Evolutionary conservation across 2,329 filamentous ascomycete species (phyloP).

Genomic region (Geosmithia morbida): DNA sequence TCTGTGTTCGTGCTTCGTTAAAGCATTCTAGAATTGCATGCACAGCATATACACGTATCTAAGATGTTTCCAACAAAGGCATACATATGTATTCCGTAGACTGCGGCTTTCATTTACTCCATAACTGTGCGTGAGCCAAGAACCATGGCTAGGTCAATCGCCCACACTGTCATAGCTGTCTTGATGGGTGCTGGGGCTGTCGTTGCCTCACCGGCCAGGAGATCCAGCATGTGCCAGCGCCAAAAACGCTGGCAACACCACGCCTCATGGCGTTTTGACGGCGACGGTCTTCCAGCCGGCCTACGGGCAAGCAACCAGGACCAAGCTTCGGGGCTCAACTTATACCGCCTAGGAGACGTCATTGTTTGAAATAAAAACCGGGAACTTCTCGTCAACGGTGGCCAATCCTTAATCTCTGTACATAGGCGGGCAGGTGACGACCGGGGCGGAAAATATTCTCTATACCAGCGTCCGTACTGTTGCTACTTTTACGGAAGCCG

Average conservation of each 20-base stretch:
- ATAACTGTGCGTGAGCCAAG: too few relatives aligned
- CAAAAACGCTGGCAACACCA: slow-evolving; percentile 3
- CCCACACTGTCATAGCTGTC: too few relatives aligned
- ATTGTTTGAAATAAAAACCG: slow-evolving; percentile 12
- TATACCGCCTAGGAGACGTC: slow-evolving; percentile 6
- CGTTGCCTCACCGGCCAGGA: background rate
- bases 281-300: slow-evolving; percentile 8
- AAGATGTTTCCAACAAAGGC: too few relatives aligned
- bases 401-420: slow-evolving; percentile 11
- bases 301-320: slow-evolving; percentile 9
- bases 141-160: too few relatives aligned
- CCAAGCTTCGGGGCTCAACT: slow-evolving; percentile 3
- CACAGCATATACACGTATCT: too few relatives aligned
- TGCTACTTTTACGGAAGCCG: slow-evolving; percentile 13
- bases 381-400: slow-evolving; percentile 12
- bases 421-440: slow-evolving; percentile 9
- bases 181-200: background rate
- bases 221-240: background rate
- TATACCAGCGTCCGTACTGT: slow-evolving; percentile 14
- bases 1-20: too few relatives aligned
- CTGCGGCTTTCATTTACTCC: too few relatives aligned
- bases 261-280: slow-evolving; percentile 8
- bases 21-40: too few relatives aligned
- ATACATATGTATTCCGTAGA: too few relatives aligned
- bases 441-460: slow-evolving; percentile 11